Percentiles rank a stretch among this genome's conserved stretches.
phyloP scores from a whole-genome alignment of 768 basidiomycete species.

The Hebeloma cylindrosporum region DNA sequence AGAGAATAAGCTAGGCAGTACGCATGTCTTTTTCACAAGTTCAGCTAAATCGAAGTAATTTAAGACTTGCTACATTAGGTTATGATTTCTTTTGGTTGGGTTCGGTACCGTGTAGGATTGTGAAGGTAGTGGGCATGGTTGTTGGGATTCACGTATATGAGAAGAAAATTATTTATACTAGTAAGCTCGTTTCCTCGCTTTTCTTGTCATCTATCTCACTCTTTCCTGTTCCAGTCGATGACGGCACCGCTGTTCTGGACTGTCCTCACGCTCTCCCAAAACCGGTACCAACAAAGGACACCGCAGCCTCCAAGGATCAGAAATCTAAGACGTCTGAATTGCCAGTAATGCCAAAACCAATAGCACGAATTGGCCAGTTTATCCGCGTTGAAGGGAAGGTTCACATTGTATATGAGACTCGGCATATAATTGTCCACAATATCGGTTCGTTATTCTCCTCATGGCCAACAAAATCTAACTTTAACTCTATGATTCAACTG shows the following conservation, averaged over 20 bases:
- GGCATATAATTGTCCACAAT: conserved; percentile 46
- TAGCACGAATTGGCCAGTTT: conserved; percentile 46
- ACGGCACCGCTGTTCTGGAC: conserved; percentile 73
- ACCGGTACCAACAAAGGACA: conserved; percentile 16
- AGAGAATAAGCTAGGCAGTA: conserved; percentile 30
- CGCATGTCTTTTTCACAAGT: conserved; percentile 21
- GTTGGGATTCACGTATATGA: conserved; percentile 65
- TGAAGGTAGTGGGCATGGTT: conserved; percentile 60
- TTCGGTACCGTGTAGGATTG: conserved; percentile 65
- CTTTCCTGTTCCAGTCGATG: conserved; percentile 55
- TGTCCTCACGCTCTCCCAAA: conserved; percentile 47
- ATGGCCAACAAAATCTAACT: not conserved
- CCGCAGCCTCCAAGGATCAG: conserved; percentile 14
- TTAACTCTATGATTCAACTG: not conserved
- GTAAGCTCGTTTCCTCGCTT: conserved; percentile 34
- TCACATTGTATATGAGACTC: conserved; percentile 36
- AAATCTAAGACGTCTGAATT: conserved; percentile 7
- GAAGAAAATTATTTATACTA: conserved; percentile 55
- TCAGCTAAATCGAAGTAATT: not conserved
- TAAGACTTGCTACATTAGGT: conserved; percentile 33
- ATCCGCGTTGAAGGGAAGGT: conserved; percentile 51
- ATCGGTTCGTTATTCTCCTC: conserved; percentile 48
- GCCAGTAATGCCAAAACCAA: conserved; percentile 33
- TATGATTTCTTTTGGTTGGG: conserved; percentile 72
- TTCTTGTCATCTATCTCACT: not conserved